A percentile compares a stretch with the other conserved stretches of the same genome.
Conservation (phyloP, 345 rosid species). For the Lepidium didymum region DNA sequence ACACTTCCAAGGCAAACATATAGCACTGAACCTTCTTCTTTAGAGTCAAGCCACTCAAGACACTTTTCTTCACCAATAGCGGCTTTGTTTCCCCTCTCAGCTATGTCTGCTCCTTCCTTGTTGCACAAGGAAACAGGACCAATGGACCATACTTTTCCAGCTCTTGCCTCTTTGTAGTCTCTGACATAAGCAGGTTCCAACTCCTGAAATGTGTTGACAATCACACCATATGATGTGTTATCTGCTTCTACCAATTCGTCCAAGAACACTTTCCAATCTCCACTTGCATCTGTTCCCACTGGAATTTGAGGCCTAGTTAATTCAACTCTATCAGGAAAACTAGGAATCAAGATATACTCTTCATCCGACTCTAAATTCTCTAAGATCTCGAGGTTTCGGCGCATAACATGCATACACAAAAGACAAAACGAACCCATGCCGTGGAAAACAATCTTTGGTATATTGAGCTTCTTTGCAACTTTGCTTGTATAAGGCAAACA, state of each 20-base stretch:
- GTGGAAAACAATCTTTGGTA: constrained; percentile 51
- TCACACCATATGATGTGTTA: constrained; percentile 26
- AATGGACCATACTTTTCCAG: constrained; percentile 37
- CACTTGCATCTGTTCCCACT: neutral
- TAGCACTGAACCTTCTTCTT: constrained; percentile 24
- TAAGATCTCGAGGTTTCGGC: neutral
- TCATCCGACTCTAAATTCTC: neutral
- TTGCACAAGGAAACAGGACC: constrained; percentile 43
- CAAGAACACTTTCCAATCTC: constrained; percentile 2
- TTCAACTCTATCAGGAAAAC: constrained; percentile 34
- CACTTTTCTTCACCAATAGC: constrained; percentile 10
- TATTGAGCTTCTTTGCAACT: constrained; percentile 26
- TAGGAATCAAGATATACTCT: constrained; percentile 30
- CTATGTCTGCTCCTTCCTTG: constrained; percentile 17
- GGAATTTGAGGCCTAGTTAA: constrained; percentile 34
- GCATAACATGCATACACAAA: constrained; percentile 21
- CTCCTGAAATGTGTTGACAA: constrained; percentile 40
- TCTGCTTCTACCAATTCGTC: constrained; percentile 19
- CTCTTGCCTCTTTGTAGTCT: constrained; percentile 24
- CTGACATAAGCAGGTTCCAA: constrained; percentile 29
- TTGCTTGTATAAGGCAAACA: constrained; percentile 32
- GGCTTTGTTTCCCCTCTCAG: constrained; percentile 36
- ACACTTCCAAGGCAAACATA: constrained; percentile 49
- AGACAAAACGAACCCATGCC: constrained; percentile 36
- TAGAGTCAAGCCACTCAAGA: constrained; percentile 39